Evolutionary conservation across 2,329 filamentous ascomycete genomes (phyloP), one percentile per base, ranked within the genome.

Genomic region (Hypoxylon sp.): DNA sequence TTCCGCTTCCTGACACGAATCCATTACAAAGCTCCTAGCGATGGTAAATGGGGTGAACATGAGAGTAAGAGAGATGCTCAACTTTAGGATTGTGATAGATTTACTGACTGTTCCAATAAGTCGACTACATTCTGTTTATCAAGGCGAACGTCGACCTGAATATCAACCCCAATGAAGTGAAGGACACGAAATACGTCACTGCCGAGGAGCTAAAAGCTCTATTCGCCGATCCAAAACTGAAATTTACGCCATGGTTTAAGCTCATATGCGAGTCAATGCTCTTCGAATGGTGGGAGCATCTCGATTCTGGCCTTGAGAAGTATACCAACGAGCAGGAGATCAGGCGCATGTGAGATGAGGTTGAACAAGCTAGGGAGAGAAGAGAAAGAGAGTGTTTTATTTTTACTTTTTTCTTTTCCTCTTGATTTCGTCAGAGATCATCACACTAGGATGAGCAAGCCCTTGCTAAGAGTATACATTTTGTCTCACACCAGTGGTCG

Each of bases 111-210:
- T 24, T 51, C 50, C 3, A 35, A 37, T 14, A 71, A 96, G 94
- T 99, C 78, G 96, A 99, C 81, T 99, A 99, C 81, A 99, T 99
- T 73, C 90, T 99, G 62, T 98, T 99, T 84, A 98, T 98, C 85
- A 93, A 97, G 84, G 92, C 94, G 65, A 92, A 97, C 71, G 95
- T 98, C 64, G 92, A 97, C 75, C 84, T 97, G 54, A 81, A 93
- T 65, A 82, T 89, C 76, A 99, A 94, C 83, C 85, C 87, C 71
- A 99, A 99, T 81, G 96, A 99, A 83, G 94, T 94, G 52, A 89
- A 90, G 77, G 95, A 92, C 72, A 93, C 91, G 22, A 87, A 90
- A 80, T 99, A 97, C 76, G 94, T 98, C 67, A 90, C 90, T 22
- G 87, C 92, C 44, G 91, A 94, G 24, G 90, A 94, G 75, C 86